Evolutionary conservation across 2,329 filamentous ascomycete genomes (phyloP).

Genomic region (Colletotrichum endophyticum): DNA sequence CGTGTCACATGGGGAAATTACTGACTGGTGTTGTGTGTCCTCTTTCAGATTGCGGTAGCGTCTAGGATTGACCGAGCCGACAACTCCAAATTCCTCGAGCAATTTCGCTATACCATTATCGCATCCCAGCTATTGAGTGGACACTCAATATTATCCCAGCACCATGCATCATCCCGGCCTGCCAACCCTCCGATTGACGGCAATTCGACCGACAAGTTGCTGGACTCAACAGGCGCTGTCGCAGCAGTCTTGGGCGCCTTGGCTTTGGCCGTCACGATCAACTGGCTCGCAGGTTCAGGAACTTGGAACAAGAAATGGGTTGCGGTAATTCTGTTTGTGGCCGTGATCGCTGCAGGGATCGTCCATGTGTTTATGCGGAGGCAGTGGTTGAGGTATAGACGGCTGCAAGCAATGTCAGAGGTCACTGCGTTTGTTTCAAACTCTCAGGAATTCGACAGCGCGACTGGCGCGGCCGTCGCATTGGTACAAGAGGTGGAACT

Average conservation of each 20-base stretch:
- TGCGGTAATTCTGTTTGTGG: slow-evolving; percentile 46
- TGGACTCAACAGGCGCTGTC: slow-evolving; percentile 48
- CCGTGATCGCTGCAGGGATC: slow-evolving; percentile 60
- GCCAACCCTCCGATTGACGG: slow-evolving; percentile 24
- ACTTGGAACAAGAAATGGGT: slow-evolving; percentile 63
- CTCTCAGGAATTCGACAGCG: slow-evolving; percentile 82
- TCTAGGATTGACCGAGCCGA: slow-evolving; percentile 77
- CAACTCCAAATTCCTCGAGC: slow-evolving; percentile 85
- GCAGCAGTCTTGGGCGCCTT: slow-evolving; percentile 69
- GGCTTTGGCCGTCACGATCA: slow-evolving; percentile 72
- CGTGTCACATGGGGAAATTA: slow-evolving; percentile 24
- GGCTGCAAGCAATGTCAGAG: slow-evolving; percentile 74
- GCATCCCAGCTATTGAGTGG: slow-evolving; percentile 87
- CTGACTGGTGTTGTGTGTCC: slow-evolving; percentile 20
- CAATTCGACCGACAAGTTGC: slow-evolving; percentile 34
- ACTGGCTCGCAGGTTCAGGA: slow-evolving; percentile 68
- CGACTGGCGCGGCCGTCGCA: slow-evolving; percentile 75
- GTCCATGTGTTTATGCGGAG: slow-evolving; percentile 77
- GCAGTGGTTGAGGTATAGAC: slow-evolving; percentile 81
- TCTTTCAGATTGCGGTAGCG: slow-evolving; percentile 67
- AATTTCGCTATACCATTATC: slow-evolving; percentile 91
- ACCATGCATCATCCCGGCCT: slow-evolving; percentile 26
- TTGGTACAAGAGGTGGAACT: slow-evolving; percentile 95
- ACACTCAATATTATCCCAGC: slow-evolving; percentile 58
- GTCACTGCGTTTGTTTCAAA: slow-evolving; percentile 72